Percentiles rank a stretch among this genome's conserved stretches.
phyloP scores from a whole-genome alignment of 2,329 filamentous ascomycete genomes.

The Chrysoporthe austroafricana region DNA sequence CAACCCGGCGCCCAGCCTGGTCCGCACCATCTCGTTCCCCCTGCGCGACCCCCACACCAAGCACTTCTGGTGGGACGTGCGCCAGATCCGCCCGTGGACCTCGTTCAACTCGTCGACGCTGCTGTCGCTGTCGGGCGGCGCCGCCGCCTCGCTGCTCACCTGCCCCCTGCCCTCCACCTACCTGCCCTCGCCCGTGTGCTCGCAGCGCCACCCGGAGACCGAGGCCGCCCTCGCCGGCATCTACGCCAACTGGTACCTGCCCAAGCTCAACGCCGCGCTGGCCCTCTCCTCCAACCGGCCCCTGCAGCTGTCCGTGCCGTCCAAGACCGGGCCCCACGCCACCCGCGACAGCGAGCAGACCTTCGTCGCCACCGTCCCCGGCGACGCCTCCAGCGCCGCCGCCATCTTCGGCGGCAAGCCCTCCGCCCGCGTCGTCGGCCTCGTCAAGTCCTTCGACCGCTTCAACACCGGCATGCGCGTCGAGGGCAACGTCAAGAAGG shows the following conservation, averaged over 20 bases:
- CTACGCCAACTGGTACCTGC: slow-evolving; percentile 77
- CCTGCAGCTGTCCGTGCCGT: slow-evolving; percentile 54
- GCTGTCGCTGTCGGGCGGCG: slow-evolving; percentile 72
- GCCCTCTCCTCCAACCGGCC: slow-evolving; percentile 73
- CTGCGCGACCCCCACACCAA: slow-evolving; percentile 69
- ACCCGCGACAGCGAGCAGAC: slow-evolving; percentile 46
- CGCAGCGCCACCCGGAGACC: slow-evolving; percentile 73
- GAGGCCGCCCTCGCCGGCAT: slow-evolving; percentile 76
- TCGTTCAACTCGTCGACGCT: slow-evolving; percentile 77
- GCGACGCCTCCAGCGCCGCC: slow-evolving; percentile 59
- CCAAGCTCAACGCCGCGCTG: slow-evolving; percentile 85
- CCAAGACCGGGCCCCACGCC: slow-evolving; percentile 39
- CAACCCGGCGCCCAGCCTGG: slow-evolving; percentile 82
- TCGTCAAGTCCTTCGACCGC: slow-evolving; percentile 90
- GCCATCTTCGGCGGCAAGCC: slow-evolving; percentile 53
- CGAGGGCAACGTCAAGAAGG: slow-evolving; percentile 80
- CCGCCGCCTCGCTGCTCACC: slow-evolving; percentile 65
- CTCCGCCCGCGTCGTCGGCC: slow-evolving; percentile 55
- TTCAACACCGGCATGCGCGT: slow-evolving; percentile 96
- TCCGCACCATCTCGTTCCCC: slow-evolving; percentile 75
- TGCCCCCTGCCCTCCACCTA: slow-evolving; percentile 66
- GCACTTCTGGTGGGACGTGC: slow-evolving; percentile 96
- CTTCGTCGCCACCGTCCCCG: slow-evolving; percentile 67
- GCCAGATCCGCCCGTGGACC: slow-evolving; percentile 83
- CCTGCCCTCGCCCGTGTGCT: slow-evolving; percentile 61